Conservation (phyloP, 495 filamentous ascomycete genomes). For the Barbatosphaeria neglecta region DNA sequence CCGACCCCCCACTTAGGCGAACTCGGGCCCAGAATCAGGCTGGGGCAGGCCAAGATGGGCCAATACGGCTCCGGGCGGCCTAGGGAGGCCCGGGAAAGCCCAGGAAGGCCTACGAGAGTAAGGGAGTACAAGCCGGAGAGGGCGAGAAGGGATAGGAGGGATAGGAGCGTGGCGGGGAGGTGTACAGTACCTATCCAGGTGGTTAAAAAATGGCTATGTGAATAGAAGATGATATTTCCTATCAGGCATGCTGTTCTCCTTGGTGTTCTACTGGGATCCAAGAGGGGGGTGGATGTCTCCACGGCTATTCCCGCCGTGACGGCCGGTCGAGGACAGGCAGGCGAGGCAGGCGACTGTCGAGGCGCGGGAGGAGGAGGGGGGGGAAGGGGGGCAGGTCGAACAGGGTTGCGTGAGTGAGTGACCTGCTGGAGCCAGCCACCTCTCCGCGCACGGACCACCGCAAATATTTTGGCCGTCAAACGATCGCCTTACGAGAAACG, state of each 20-base stretch:
- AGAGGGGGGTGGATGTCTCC: too few species aligned
- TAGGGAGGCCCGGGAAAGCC: too few species aligned
- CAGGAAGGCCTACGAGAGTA: too few species aligned
- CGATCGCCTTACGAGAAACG: neutral
- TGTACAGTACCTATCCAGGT: neutral
- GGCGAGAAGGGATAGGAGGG: too few species aligned
- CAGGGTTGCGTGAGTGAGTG: neutral
- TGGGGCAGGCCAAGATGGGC: too few species aligned
- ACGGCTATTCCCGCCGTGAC: too few species aligned
- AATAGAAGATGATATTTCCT: too few species aligned
- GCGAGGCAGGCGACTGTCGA: neutral
- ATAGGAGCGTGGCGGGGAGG: too few species aligned
- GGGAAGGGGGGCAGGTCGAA: neutral
- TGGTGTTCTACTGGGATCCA: neutral
- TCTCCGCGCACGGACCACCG: neutral
- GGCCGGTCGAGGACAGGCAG: neutral
- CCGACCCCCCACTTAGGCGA: too few species aligned
- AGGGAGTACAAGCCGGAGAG: too few species aligned
- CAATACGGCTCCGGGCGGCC: too few species aligned
- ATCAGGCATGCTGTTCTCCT: too few species aligned
- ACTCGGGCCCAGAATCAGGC: neutral
- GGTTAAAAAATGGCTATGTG: neutral
- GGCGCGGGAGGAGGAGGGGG: neutral
- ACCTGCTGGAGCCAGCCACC: neutral
- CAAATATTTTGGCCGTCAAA: neutral